phyloP scores from a whole-genome alignment of 495 filamentous ascomycete species.

The Penicillium simplicissimum region DNA sequence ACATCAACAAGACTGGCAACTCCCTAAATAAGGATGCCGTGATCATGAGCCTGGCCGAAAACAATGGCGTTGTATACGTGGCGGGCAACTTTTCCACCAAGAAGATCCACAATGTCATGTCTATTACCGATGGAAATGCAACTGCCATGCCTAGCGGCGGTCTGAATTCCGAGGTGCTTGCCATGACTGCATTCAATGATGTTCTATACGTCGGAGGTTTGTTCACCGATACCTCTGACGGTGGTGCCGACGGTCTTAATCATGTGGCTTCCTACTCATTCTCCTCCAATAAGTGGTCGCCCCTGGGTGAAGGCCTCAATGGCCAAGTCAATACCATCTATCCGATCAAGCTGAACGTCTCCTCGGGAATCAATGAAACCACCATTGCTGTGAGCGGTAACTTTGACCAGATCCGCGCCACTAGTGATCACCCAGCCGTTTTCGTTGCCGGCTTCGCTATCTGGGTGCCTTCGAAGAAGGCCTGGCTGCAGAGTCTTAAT shows the following conservation, averaged over 20 bases:
- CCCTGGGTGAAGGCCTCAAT: constrained; percentile 85
- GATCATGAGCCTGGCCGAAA: constrained; percentile 61
- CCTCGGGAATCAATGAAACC: constrained; percentile 63
- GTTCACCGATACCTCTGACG: constrained; percentile 74
- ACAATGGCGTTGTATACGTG: constrained; percentile 65
- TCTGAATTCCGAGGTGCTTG: constrained; percentile 74
- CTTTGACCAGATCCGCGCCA: constrained; percentile 71
- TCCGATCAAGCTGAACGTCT: constrained; percentile 78
- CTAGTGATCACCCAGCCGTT: constrained; percentile 59
- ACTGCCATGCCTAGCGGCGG: constrained; percentile 66
- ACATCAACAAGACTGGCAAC: constrained; percentile 71
- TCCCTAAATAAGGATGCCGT: constrained; percentile 63
- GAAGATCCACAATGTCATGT: constrained; percentile 71
- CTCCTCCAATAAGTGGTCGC: constrained; percentile 64
- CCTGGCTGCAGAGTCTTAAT: constrained; percentile 86
- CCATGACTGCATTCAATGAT: constrained; percentile 64
- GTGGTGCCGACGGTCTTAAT: constrained; percentile 59
- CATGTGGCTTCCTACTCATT: constrained; percentile 77
- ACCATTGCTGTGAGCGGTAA: constrained; percentile 78
- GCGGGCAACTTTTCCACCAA: constrained; percentile 81
- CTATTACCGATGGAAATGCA: constrained; percentile 63
- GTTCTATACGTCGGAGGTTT: constrained; percentile 80
- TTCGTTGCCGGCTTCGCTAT: constrained; percentile 76
- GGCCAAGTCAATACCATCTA: constrained; percentile 74
- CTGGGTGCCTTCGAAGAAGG: constrained; percentile 87